Evolutionary conservation across 768 basidiomycete genomes (phyloP).

Genomic region (Leucogyrophana mollusca): DNA sequence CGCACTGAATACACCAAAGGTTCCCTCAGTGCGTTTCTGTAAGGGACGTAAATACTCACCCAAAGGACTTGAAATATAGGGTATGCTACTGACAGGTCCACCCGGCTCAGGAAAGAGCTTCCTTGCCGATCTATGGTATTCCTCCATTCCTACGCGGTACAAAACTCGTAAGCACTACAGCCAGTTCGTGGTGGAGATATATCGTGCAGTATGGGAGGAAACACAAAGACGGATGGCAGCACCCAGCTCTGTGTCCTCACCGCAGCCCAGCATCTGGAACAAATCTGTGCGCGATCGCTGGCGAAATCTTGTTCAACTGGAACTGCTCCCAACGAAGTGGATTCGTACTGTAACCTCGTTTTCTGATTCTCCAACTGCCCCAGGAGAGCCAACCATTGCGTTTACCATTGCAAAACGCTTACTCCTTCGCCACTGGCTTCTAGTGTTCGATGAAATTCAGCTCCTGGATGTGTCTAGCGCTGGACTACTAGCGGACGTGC

Average conservation of each 20-base stretch:
- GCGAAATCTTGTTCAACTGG: conserved; percentile 30
- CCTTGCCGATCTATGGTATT: conserved; percentile 55
- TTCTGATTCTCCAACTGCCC: conserved; percentile 19
- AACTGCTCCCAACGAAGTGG: conserved; percentile 29
- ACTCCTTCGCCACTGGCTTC: conserved; percentile 46
- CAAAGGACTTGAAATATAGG: conserved; percentile 38
- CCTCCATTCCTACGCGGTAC: conserved; percentile 48
- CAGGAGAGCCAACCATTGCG: conserved; percentile 36
- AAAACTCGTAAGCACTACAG: conserved; percentile 60
- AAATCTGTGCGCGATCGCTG: conserved; percentile 24
- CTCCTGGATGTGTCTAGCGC: conserved; percentile 61
- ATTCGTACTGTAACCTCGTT: conserved; percentile 16
- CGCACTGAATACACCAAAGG: conserved; percentile 51
- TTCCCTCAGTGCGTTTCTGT: conserved; percentile 16
- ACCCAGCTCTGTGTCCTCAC: not conserved
- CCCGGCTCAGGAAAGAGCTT: conserved; percentile 56
- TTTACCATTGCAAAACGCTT: conserved; percentile 45
- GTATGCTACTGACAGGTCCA: conserved; percentile 49
- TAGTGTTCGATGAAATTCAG: conserved; percentile 61
- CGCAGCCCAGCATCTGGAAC: conserved; percentile 16
- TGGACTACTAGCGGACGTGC: conserved; percentile 45
- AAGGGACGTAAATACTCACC: too few species aligned
- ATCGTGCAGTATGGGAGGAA: conserved; percentile 53
- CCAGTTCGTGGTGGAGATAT: conserved; percentile 53
- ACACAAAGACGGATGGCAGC: conserved; percentile 38